Evolutionary conservation across 2,329 filamentous ascomycete species (phyloP).

Genomic region (Fusarium keratoplasticum): DNA sequence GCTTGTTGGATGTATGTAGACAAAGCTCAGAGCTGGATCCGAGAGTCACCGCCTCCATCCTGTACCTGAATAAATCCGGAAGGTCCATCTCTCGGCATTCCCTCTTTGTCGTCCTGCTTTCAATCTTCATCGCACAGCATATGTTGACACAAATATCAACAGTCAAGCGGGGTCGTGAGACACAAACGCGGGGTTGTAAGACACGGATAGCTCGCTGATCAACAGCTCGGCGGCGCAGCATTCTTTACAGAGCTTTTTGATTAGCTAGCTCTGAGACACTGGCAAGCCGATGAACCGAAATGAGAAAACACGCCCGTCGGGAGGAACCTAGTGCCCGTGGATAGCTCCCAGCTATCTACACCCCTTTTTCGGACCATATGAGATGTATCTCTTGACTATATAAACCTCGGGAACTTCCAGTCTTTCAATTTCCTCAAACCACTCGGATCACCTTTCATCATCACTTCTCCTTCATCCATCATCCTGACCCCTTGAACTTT

Average conservation of each 20-base stretch:
- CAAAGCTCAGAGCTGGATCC: background rate
- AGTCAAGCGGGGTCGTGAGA: background rate
- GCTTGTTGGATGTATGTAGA: background rate
- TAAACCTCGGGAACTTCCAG: background rate
- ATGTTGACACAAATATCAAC: background rate
- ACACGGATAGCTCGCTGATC: background rate
- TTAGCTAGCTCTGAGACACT: slow-evolving; percentile 2
- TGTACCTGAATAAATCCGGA: background rate
- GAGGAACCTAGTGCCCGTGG: background rate
- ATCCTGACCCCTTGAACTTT: background rate
- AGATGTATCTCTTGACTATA: too few species aligned
- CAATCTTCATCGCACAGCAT: background rate
- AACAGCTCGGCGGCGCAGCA: background rate
- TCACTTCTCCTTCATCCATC: background rate
- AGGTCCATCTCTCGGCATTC: background rate
- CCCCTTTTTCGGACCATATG: too few species aligned
- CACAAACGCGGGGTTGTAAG: slow-evolving; percentile 4
- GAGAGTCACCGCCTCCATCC: background rate
- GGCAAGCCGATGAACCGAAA: background rate
- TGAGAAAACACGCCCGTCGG: background rate
- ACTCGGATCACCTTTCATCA: background rate
- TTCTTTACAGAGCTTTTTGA: background rate
- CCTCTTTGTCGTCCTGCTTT: background rate
- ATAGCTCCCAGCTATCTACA: background rate
- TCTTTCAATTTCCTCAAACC: background rate